Conservation (phyloP, 805 yeast genomes). For the Metschnikowia gruessii region DNA sequence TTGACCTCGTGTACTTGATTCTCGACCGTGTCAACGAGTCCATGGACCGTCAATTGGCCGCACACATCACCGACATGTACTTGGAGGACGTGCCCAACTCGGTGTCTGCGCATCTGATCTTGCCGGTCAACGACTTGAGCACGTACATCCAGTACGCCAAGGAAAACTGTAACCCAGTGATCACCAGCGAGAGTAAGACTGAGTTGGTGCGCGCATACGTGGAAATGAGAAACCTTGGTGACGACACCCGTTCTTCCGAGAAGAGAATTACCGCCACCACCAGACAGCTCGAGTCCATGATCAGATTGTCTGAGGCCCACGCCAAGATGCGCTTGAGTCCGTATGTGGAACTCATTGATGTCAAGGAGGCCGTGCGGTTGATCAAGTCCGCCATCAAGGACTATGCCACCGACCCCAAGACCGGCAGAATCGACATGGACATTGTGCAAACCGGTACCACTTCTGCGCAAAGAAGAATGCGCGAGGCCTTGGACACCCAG, state of each 20-base stretch:
- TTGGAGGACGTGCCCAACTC: slow-evolving; percentile 80
- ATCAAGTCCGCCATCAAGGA: slow-evolving; percentile 94
- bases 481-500: slow-evolving; percentile 67
- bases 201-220: slow-evolving; percentile 88
- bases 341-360: slow-evolving; percentile 74
- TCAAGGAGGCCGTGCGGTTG: slow-evolving; percentile 87
- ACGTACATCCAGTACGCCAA: slow-evolving; percentile 93
- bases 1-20: slow-evolving; percentile 89
- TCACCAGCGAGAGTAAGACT: slow-evolving; percentile 75
- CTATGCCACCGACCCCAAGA: slow-evolving; percentile 95
- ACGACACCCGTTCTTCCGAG: slow-evolving; percentile 80
- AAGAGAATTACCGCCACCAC: slow-evolving; percentile 97
- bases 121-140: slow-evolving; percentile 86
- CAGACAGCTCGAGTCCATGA: slow-evolving; percentile 94
- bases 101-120: slow-evolving; percentile 61
- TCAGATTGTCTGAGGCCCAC: slow-evolving; percentile 91
- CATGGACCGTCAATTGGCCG: slow-evolving; percentile 81
- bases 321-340: slow-evolving; percentile 89
- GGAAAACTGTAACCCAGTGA: slow-evolving; percentile 73
- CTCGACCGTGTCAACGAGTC: slow-evolving; percentile 89
- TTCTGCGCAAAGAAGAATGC: slow-evolving; percentile 73
- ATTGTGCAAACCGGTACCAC: slow-evolving; percentile 95
- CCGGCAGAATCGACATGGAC: slow-evolving; percentile 97
- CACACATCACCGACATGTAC: slow-evolving; percentile 88
- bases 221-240: slow-evolving; percentile 91